These are phyloP conservation scores for Leccinum variicolor DNA, from an alignment of 768 basidiomycete species.

Conservation along the genomic window DNA sequence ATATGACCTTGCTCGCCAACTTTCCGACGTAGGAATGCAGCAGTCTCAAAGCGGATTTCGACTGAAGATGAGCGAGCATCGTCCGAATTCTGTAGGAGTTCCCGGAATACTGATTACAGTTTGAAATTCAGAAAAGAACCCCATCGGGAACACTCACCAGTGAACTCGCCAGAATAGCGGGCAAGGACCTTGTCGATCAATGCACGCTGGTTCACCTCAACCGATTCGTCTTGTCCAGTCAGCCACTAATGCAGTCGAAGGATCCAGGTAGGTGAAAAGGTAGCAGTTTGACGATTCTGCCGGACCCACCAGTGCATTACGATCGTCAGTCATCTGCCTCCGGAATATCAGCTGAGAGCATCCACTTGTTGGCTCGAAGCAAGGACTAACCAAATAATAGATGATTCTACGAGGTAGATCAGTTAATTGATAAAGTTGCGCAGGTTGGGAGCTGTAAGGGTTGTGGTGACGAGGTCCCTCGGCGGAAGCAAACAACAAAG, in stretches of 20 bases:
- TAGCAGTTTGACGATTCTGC: not conserved
- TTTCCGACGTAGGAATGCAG: constrained; percentile 37
- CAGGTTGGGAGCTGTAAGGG: not conserved
- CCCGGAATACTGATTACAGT: constrained; percentile 53
- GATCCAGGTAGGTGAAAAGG: not conserved
- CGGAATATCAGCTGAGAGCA: not conserved
- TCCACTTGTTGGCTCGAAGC: not conserved
- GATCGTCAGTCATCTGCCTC: constrained; percentile 27
- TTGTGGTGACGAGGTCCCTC: not conserved
- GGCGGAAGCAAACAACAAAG: not conserved
- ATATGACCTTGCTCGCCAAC: constrained; percentile 4
- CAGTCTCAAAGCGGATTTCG: constrained; percentile 79
- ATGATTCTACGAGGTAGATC: not conserved
- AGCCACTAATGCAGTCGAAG: constrained; percentile 38
- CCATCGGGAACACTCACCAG: constrained; percentile 39
- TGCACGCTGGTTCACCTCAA: constrained; percentile 94
- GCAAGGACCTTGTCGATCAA: constrained; percentile 96
- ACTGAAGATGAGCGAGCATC: constrained; percentile 77
- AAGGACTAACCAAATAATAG: not conserved
- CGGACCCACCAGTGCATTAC: constrained; percentile 26
- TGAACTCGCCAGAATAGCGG: constrained; percentile 93
- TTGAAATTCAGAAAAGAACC: not conserved
- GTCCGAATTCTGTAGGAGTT: constrained; percentile 94
- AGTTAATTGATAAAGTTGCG: not conserved
- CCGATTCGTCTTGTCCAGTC: constrained; percentile 71